Evolutionary conservation across 768 basidiomycete genomes (phyloP).

Genomic region (Rhodotorula babjevae): DNA sequence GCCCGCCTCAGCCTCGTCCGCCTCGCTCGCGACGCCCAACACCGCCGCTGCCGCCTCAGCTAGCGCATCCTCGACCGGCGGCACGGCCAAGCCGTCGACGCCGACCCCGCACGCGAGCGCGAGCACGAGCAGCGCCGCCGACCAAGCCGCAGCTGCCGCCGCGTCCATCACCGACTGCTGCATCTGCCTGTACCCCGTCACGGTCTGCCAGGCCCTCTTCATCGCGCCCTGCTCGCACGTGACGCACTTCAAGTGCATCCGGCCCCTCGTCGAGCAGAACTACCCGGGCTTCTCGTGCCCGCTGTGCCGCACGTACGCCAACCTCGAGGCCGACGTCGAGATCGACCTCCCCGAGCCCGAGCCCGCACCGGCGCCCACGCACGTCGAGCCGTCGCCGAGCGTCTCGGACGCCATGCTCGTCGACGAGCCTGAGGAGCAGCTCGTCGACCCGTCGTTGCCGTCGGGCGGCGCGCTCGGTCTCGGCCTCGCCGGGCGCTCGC

Average conservation of each 20-base stretch:
- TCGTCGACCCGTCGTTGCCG: no score
- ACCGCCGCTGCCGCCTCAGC: neutral
- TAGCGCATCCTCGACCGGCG: neutral
- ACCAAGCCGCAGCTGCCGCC: neutral
- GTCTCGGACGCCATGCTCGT: no score
- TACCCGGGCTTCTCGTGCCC: constrained; percentile 92
- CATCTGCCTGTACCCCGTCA: constrained; percentile 85
- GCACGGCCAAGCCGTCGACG: neutral
- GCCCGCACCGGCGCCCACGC: constrained; percentile 10
- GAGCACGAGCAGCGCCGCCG: neutral
- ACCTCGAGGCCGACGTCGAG: constrained; percentile 93
- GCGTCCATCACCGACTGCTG: constrained; percentile 66
- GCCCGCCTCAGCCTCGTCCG: constrained; percentile 7
- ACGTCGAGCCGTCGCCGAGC: neutral
- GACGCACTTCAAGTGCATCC: constrained; percentile 86
- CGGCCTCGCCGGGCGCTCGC: constrained; percentile 15
- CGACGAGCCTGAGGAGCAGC: neutral
- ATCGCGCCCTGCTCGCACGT: constrained; percentile 97
- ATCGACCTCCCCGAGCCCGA: constrained; percentile 50
- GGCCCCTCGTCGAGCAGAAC: constrained; percentile 80
- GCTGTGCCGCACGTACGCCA: constrained; percentile 87
- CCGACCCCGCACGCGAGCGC: constrained; percentile 1
- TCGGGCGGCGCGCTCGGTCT: neutral
- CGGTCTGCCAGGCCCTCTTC: constrained; percentile 91
- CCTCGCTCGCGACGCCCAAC: neutral